Evolutionary conservation across 805 yeast genomes (phyloP).

Genomic region (Limtongia smithiae): DNA sequence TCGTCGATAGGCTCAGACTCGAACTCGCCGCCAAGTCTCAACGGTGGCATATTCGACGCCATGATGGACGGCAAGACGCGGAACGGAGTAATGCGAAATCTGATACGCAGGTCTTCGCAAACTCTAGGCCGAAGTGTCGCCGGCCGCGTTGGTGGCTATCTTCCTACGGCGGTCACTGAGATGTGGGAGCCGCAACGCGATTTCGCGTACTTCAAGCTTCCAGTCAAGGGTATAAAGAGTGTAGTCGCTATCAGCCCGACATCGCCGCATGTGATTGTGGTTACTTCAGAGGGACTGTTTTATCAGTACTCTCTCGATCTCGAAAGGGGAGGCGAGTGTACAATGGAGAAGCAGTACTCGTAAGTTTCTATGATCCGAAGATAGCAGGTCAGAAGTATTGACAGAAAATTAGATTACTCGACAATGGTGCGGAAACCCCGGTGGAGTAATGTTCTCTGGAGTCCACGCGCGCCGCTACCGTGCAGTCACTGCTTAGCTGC

Average conservation of each 20-base stretch:
- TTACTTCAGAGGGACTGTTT: conserved; percentile 76
- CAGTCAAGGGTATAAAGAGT: conserved; percentile 38
- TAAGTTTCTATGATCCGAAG: conserved; percentile 2
- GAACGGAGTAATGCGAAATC: conserved; percentile 26
- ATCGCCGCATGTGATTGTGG: conserved; percentile 54
- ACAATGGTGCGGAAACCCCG: background rate
- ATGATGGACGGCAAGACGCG: conserved; percentile 29
- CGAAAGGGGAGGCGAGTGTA: conserved; percentile 91
- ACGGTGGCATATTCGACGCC: conserved; percentile 29
- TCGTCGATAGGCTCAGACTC: conserved; percentile 26
- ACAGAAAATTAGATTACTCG: background rate
- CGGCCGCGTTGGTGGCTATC: conserved; percentile 80
- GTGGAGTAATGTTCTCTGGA: background rate
- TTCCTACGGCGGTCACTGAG: conserved; percentile 76
- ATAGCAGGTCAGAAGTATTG: background rate
- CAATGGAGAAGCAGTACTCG: conserved; percentile 48
- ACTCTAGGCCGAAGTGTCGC: conserved; percentile 48
- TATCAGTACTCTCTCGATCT: conserved; percentile 79
- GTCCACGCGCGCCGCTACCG: too few species aligned
- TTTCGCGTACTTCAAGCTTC: conserved; percentile 82
- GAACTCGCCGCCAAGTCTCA: conserved; percentile 26
- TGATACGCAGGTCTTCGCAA: conserved; percentile 31
- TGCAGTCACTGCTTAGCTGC: too few species aligned
- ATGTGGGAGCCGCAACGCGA: conserved; percentile 82
- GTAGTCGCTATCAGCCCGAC: conserved; percentile 41